Base-by-base conservation (phyloP, 2,329 filamentous ascomycete genomes). In the Xylaria arbuscula region DNA sequence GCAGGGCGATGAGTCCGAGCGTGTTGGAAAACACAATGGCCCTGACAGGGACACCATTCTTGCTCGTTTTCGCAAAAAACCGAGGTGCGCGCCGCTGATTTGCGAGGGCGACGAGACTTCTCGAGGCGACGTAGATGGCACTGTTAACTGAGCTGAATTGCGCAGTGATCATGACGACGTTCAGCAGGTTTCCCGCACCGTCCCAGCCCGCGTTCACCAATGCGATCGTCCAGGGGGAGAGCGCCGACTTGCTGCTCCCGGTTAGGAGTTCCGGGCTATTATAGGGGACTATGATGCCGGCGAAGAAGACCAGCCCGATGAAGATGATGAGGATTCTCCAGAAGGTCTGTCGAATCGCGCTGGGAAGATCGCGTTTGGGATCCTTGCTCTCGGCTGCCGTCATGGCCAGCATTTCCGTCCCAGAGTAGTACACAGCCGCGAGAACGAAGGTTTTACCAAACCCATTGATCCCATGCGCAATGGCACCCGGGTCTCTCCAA, bases 341-440 rank as follows among this genome's bases (percentile, higher is more conserved):
- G 63, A 78, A 78, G 1, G 74, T 76, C 60, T 77, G 76, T 17
- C 73, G 69, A 32, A 79, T 76, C 0, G 78, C 77, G 11, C 62
- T 73, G 0, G 78, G 77, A 22, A 79, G 66, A 62, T 78, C 77
- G 36, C 58, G 73, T n/a, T 73, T 72, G 6, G 77, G 78, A 24
- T 78, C 71, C 45, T 75, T 74, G 55, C 74, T 77, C 69, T 79
- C 78, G n/a, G 74, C 77, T 2, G 76, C 79, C 0, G 79, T 79
- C 57, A 81, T 70, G 0, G 79, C 79, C 34, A 81, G 65, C 74
- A 79, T 78, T 62, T 81, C 79, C 3, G 78, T 80, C 2, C 79
- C 79, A 6, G 75, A 74, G 60, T 79, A 81, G 62, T 79, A 80
- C 0, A 80, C 77, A 1, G 79, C 78, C 10, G 79, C 79, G 1